Percentiles rank a stretch among this genome's conserved stretches.
Evolutionary conservation across 371 early-diverging fungal genomes (phyloP).

Genomic region (Funneliformis caledonium): DNA sequence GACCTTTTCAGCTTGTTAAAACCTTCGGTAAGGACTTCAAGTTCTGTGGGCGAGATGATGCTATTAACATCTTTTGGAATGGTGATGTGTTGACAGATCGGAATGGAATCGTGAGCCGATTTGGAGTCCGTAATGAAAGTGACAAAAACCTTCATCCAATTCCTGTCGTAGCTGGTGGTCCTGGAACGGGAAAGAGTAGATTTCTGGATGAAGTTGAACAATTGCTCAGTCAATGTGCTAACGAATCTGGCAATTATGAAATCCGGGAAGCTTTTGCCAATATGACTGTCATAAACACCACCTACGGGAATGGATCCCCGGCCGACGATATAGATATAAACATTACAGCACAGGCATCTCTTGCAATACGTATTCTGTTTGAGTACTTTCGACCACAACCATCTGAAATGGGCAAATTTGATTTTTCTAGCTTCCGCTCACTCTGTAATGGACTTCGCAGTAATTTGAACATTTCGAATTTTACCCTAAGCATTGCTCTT

Average conservation of each 20-base stretch:
- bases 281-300: not conserved
- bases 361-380: not conserved
- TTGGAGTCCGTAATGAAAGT: not conserved
- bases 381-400: not conserved
- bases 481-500: not conserved
- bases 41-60: conserved; percentile 3
- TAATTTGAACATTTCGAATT: too few species aligned
- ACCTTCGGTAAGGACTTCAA: not conserved
- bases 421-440: too few species aligned
- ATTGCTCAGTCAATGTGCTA: not conserved
- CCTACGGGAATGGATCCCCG: not conserved
- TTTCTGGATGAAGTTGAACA: not conserved
- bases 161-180: not conserved
- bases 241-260: not conserved
- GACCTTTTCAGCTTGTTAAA: not conserved
- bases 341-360: too few species aligned
- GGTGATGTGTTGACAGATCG: not conserved
- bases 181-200: conserved; percentile 8
- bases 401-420: too few species aligned
- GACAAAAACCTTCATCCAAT: not conserved
- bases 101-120: not conserved
- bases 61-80: conserved; percentile 11
- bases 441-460: too few species aligned
- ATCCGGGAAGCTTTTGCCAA: not conserved
- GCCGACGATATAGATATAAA: not conserved